Evolutionary conservation across 2,329 filamentous ascomycete species (phyloP).

Genomic region (Fusarium penzigii): DNA sequence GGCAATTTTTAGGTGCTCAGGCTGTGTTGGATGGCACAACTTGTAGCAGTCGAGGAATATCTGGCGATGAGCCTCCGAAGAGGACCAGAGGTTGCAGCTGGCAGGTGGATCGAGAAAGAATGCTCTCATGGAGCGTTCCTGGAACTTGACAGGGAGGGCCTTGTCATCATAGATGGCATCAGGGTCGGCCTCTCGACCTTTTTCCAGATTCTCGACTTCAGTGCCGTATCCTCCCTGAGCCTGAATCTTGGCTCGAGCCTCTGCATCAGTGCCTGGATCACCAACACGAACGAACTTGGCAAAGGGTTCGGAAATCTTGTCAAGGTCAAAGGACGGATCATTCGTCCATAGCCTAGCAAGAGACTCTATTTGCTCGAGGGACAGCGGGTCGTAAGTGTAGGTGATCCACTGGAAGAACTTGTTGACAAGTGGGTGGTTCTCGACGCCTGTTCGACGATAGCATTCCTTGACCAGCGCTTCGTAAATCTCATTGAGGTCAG

Average conservation of each 20-base stretch:
- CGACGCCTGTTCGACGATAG: constrained; percentile 21
- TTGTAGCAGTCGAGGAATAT: constrained; percentile 23
- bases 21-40: constrained; percentile 8
- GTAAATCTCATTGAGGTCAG: constrained; percentile 29
- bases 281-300: constrained; percentile 29
- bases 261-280: constrained; percentile 25
- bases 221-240: constrained; percentile 5
- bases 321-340: constrained; percentile 24
- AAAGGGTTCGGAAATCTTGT: constrained; percentile 29
- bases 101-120: constrained; percentile 25
- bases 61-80: constrained; percentile 27
- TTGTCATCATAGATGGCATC: constrained; percentile 29
- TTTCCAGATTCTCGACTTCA: constrained; percentile 20
- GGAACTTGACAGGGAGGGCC: constrained; percentile 28
- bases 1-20: not conserved
- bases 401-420: constrained; percentile 31
- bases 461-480: constrained; percentile 27
- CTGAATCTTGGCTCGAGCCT: constrained; percentile 9
- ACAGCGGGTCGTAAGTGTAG: constrained; percentile 23
- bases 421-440: constrained; percentile 18
- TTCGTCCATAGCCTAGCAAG: constrained; percentile 18
- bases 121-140: constrained; percentile 31
- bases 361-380: constrained; percentile 23
- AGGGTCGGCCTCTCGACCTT: constrained; percentile 6
- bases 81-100: constrained; percentile 5